Conservation (phyloP, 1,284 basidiomycete species). For the Leucoagaricus sp. region DNA sequence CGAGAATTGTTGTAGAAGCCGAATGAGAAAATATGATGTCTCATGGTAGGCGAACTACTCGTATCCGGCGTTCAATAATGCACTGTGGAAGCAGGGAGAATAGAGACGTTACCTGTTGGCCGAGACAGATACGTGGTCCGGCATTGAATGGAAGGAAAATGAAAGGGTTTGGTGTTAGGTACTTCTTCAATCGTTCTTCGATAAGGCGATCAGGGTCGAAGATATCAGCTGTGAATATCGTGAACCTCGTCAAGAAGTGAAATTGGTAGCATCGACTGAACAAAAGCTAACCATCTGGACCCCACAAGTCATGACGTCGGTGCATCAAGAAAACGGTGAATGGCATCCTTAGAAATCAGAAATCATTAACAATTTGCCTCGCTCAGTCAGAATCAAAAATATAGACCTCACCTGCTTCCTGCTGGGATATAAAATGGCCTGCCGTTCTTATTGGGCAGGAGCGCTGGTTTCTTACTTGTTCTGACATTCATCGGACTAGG, state of each 20-base stretch:
- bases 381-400: too few relatives aligned
- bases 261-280: not conserved
- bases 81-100: too few relatives aligned
- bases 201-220: slow-evolving; percentile 45
- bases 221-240: slow-evolving; percentile 29
- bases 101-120: slow-evolving; percentile 42
- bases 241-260: too few relatives aligned
- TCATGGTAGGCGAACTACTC: slow-evolving; percentile 66
- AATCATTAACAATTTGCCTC: not conserved
- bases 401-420: slow-evolving; percentile 30
- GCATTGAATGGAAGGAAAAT: slow-evolving; percentile 45
- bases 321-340: slow-evolving; percentile 40
- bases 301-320: slow-evolving; percentile 43
- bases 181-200: slow-evolving; percentile 37
- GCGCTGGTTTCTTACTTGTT: slow-evolving; percentile 16
- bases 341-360: slow-evolving; percentile 19
- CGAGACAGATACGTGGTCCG: slow-evolving; percentile 40
- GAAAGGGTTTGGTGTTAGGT: slow-evolving; percentile 37
- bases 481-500: slow-evolving; percentile 39
- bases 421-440: slow-evolving; percentile 37
- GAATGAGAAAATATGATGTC: slow-evolving; percentile 60
- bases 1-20: slow-evolving; percentile 57
- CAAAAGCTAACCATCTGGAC: slow-evolving; percentile 38
- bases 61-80: not conserved
- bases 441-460: slow-evolving; percentile 24